A percentile compares a stretch with the other conserved stretches of the same genome.
phyloP scores from a whole-genome alignment of 2,329 filamentous ascomycete species.

The Ciborinia camelliae region DNA sequence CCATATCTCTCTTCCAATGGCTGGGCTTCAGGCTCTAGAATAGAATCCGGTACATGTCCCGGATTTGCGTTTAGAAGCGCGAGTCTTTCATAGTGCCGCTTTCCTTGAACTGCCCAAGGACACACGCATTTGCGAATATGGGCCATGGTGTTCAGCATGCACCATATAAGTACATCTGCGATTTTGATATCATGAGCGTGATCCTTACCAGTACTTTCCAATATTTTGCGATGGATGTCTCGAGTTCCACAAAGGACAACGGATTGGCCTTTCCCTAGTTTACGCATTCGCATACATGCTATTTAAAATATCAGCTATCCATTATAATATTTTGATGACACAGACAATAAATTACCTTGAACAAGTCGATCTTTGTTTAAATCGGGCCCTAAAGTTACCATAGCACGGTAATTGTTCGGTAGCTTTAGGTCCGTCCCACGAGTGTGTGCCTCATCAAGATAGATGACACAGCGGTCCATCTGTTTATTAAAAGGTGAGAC shows the following conservation, averaged over 20 bases:
- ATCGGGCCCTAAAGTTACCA: constrained; percentile 62
- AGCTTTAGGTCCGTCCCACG: constrained; percentile 66
- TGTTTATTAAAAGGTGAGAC: constrained; percentile 56
- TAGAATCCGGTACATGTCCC: background rate
- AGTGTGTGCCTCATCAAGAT: constrained; percentile 68
- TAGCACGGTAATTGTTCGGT: constrained; percentile 56
- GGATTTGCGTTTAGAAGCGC: background rate
- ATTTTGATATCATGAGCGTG: constrained; percentile 42
- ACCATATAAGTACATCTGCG: constrained; percentile 56
- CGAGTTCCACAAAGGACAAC: constrained; percentile 57
- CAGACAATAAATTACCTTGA: constrained; percentile 16
- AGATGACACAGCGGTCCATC: constrained; percentile 60
- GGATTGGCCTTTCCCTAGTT: constrained; percentile 63
- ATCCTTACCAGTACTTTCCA: constrained; percentile 26
- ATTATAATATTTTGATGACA: too few species aligned
- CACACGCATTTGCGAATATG: constrained; percentile 50
- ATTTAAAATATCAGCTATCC: background rate
- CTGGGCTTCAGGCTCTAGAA: constrained; percentile 55
- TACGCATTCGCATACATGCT: constrained; percentile 71
- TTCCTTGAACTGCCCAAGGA: constrained; percentile 60
- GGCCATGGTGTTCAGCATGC: constrained; percentile 53
- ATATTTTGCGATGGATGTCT: constrained; percentile 57
- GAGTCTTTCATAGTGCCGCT: constrained; percentile 43
- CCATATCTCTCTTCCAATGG: constrained; percentile 51
- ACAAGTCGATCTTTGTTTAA: constrained; percentile 59